Evolutionary conservation across 2,329 filamentous ascomycete genomes (phyloP).

Genomic region (Drechmeria coniospora): DNA sequence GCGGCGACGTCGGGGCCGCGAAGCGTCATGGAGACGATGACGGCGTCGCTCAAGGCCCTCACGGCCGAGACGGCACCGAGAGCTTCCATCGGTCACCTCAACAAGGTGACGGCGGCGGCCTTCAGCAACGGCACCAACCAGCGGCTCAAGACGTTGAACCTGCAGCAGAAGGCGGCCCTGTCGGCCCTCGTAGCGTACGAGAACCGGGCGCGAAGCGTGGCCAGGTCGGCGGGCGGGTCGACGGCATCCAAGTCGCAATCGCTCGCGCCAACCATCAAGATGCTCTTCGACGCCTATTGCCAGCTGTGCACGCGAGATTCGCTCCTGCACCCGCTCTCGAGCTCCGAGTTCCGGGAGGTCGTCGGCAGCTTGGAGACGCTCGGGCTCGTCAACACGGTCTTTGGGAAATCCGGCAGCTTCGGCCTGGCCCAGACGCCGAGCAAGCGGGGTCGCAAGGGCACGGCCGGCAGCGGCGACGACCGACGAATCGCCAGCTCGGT

Average conservation of each 20-base stretch:
- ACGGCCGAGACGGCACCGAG: conserved; percentile 71
- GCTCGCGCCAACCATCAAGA: conserved; percentile 65
- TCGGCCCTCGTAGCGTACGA: conserved; percentile 83
- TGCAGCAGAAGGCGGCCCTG: conserved; percentile 91
- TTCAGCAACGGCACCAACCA: conserved; percentile 83
- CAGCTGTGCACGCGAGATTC: conserved; percentile 73
- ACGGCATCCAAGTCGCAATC: conserved; percentile 48
- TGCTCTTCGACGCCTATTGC: conserved; percentile 71
- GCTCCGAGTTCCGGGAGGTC: conserved; percentile 88
- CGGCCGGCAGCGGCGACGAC: conserved; percentile 48
- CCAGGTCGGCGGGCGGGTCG: conserved; percentile 23
- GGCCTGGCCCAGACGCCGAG: conserved; percentile 52
- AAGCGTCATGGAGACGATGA: conserved; percentile 31
- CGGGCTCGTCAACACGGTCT: conserved; percentile 58
- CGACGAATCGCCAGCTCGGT: conserved; percentile 65
- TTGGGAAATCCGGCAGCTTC: conserved; percentile 55
- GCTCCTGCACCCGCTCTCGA: conserved; percentile 76
- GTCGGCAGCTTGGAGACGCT: conserved; percentile 78
- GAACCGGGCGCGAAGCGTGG: conserved; percentile 44
- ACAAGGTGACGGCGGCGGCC: conserved; percentile 74
- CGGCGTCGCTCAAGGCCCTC: conserved; percentile 41
- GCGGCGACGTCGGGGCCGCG: conserved; percentile 12
- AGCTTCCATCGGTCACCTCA: conserved; percentile 79
- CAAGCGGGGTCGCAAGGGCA: conserved; percentile 45
- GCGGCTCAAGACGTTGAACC: conserved; percentile 71